These are phyloP conservation scores for Panicum hallii DNA, from an alignment of 202 grass and related monocot genomes.

Conservation along the genomic window DNA sequence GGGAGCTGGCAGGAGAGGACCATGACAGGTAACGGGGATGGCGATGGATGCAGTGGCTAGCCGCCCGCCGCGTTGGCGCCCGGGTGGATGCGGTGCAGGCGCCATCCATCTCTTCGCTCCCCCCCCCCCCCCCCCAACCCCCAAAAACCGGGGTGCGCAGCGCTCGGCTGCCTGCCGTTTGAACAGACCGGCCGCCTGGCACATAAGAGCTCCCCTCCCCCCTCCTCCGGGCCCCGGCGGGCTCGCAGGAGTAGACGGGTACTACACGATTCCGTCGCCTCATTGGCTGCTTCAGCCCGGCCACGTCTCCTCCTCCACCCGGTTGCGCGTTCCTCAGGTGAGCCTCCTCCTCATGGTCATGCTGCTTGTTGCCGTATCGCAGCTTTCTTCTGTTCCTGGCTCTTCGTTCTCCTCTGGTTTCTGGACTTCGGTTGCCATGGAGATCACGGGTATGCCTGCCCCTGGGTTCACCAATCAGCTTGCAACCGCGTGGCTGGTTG, in stretches of 20 bases:
- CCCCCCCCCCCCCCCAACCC: no score
- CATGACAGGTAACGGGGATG: neutral
- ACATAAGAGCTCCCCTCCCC: neutral
- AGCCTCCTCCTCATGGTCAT: neutral
- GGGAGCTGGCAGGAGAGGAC: neutral
- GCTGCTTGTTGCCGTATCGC: no score
- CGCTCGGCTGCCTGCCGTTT: neutral
- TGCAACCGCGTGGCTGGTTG: no score
- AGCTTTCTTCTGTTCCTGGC: no score
- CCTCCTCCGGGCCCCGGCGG: neutral
- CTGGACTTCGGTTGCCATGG: no score
- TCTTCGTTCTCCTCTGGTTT: no score
- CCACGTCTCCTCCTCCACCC: neutral
- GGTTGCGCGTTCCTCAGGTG: neutral
- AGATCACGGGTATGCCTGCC: no score
- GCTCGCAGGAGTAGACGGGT: neutral
- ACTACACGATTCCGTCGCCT: neutral
- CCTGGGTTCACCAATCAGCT: no score
- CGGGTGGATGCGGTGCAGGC: slow-evolving; percentile 42
- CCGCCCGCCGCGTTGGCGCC: slow-evolving; percentile 20
- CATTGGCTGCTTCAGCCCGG: neutral
- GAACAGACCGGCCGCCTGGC: neutral
- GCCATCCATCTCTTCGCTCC: neutral
- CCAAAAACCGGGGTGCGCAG: no score
- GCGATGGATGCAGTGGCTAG: neutral